Conservation (phyloP, 768 basidiomycete genomes). For the Mycena latifolia region DNA sequence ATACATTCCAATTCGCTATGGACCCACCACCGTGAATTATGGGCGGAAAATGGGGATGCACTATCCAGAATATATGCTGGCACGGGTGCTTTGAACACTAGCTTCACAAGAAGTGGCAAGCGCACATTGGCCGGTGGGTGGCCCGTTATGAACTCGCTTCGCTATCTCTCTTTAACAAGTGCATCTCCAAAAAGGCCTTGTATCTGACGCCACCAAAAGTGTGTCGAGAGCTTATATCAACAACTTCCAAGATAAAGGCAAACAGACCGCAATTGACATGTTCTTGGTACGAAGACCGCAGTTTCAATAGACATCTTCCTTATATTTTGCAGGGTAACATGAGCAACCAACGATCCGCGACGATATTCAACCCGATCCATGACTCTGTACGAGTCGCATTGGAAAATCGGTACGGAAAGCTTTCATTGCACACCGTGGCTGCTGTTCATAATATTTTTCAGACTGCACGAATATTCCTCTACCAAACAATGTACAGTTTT, state of each 20-base stretch:
- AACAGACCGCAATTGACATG: slow-evolving; percentile 96
- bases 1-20: slow-evolving; percentile 76
- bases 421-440: slow-evolving; percentile 7
- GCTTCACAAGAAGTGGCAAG: slow-evolving; percentile 95
- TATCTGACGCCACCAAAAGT: slow-evolving; percentile 97
- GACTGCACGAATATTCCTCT: slow-evolving; percentile 87
- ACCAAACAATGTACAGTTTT: slow-evolving; percentile 81
- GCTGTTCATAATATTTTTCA: slow-evolving; percentile 42
- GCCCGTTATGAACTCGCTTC: slow-evolving; percentile 1
- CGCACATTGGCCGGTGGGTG: slow-evolving; percentile 85
- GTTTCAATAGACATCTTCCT: slow-evolving; percentile 5
- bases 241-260: slow-evolving; percentile 96
- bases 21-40: slow-evolving; percentile 91
- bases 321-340: slow-evolving; percentile 84
- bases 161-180: slow-evolving; percentile 15
- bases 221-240: slow-evolving; percentile 97
- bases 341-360: slow-evolving; percentile 87
- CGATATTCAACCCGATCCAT: slow-evolving; percentile 94
- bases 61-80: slow-evolving; percentile 95
- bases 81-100: slow-evolving; percentile 94
- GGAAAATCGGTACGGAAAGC: slow-evolving; percentile 66
- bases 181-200: slow-evolving; percentile 66
- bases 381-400: slow-evolving; percentile 85
- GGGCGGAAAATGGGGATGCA: slow-evolving; percentile 98
- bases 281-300: slow-evolving; percentile 74